Evolutionary conservation across 2,329 filamentous ascomycete genomes (phyloP), one percentile per base, ranked within the genome.

Genomic region (Claviceps maximensis): DNA sequence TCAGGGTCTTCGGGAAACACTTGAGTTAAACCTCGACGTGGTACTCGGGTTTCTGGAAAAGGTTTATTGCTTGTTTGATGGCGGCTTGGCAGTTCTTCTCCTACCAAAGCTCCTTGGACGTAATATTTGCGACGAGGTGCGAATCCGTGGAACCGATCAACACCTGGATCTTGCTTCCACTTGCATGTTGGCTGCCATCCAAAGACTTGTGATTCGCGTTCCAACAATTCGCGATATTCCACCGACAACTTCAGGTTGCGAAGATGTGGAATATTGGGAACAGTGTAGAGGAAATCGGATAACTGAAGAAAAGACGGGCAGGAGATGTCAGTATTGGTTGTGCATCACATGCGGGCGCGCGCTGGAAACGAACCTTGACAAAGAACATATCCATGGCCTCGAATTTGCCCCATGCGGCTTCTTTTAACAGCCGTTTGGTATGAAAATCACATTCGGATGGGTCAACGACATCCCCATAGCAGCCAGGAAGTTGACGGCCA

Each of bases 381-480:
- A 84, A 84, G 63, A 84, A 85, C 73, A 84, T 74, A 58, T 84
- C 77, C 61, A 78, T 75, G 19, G 73, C 72, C 55, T 73, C 65
- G 63, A 83, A 82, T 58, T 71, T 72, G 53, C 76, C 70, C 67
- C 72, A 73, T 15, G 77, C 75, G 45, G 75, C 73, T 29, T 66
- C 62, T 48, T 72, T 74, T 38, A 81, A 71, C 53, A 66, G 66
- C 57, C 77, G 70, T 40, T 71, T 70, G 13, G 64, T 67, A 47
- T 66, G 63, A 54, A 73, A 73, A 52, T 67, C 63, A 63, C 80
- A 61, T 5, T 61, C 63, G 13, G 65, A 65, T 1, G 76, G 74
- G 41, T 75, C 69, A 42, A 72, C 67, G 41, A 72, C 67, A 7
- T 62, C 63, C 45, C 70, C 72, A 55, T 80, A 81, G 60, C 76